phyloP scores from a whole-genome alignment of 2,329 filamentous ascomycete genomes.

The Fusarium neocosmosporiellum region DNA sequence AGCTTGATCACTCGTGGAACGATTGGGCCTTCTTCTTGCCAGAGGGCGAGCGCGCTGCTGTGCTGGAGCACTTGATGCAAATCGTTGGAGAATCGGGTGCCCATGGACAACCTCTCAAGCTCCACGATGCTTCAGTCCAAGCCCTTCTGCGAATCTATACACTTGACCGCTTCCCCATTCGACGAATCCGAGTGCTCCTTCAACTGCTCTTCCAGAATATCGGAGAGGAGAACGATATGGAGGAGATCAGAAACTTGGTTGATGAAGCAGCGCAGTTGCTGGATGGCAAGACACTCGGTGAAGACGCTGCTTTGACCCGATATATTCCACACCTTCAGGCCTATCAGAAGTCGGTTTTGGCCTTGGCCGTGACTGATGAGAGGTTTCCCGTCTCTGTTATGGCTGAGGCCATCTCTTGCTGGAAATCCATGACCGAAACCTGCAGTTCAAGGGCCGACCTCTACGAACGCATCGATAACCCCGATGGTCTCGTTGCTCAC shows the following conservation, averaged over 20 bases:
- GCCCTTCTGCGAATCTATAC: constrained; percentile 63
- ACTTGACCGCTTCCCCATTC: constrained; percentile 61
- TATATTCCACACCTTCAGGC: constrained; percentile 63
- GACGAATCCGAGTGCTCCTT: constrained; percentile 63
- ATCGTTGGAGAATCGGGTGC: constrained; percentile 55
- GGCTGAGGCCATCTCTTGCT: constrained; percentile 54
- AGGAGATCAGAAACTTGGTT: constrained; percentile 54
- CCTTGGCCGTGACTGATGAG: constrained; percentile 53
- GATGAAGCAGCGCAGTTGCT: constrained; percentile 52
- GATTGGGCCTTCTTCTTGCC: constrained; percentile 67
- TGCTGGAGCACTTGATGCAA: constrained; percentile 70
- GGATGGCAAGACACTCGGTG: constrained; percentile 51
- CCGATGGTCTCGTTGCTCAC: constrained; percentile 60
- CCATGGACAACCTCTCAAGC: constrained; percentile 50
- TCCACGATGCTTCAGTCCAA: constrained; percentile 59
- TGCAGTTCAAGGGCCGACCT: constrained; percentile 56
- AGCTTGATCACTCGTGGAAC: constrained; percentile 66
- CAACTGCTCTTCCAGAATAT: constrained; percentile 61
- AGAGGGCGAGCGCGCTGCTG: constrained; percentile 64
- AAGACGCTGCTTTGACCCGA: constrained; percentile 57
- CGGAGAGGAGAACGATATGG: constrained; percentile 55
- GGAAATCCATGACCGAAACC: constrained; percentile 56
- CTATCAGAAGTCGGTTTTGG: constrained; percentile 57
- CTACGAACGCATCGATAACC: constrained; percentile 59
- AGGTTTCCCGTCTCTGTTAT: constrained; percentile 47